Evolutionary conservation across 441 rosid genomes (phyloP).

Genomic region (Theobroma grandiflorum): DNA sequence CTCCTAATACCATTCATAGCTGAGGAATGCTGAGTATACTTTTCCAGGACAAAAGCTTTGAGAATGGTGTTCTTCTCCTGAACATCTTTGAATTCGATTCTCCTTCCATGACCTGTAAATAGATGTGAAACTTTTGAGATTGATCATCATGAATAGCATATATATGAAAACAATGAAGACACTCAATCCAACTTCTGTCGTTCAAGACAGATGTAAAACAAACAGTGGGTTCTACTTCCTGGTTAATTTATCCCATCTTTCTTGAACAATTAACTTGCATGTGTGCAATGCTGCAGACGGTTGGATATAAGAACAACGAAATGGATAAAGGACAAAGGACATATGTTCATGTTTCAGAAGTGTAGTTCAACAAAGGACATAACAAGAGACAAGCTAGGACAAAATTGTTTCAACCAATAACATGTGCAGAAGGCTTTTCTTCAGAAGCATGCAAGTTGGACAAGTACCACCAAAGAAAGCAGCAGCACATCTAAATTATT

Average conservation of each 20-base stretch:
- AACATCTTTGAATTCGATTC: slow-evolving; percentile 48
- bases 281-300: background rate
- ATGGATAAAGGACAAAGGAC: background rate
- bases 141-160: slow-evolving; percentile 12
- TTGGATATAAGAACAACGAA: background rate
- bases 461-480: background rate
- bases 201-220: background rate
- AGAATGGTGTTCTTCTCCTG: slow-evolving; percentile 44
- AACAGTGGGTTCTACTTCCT: background rate
- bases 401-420: background rate
- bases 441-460: background rate
- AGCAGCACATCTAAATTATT: background rate
- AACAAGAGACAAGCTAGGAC: background rate
- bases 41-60: slow-evolving; percentile 38
- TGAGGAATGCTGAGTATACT: slow-evolving; percentile 13
- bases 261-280: background rate
- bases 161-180: slow-evolving; percentile 29
- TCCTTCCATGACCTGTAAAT: slow-evolving; percentile 53
- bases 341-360: slow-evolving; percentile 14
- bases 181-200: background rate
- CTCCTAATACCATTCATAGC: slow-evolving; percentile 2
- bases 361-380: background rate
- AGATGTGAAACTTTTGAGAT: slow-evolving; percentile 28
- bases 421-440: background rate
- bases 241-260: background rate